Percentiles rank a stretch among this genome's conserved stretches.
Evolutionary conservation across 164 flowering plant species (phyloP).

Genomic region (Amborella trichopoda): DNA sequence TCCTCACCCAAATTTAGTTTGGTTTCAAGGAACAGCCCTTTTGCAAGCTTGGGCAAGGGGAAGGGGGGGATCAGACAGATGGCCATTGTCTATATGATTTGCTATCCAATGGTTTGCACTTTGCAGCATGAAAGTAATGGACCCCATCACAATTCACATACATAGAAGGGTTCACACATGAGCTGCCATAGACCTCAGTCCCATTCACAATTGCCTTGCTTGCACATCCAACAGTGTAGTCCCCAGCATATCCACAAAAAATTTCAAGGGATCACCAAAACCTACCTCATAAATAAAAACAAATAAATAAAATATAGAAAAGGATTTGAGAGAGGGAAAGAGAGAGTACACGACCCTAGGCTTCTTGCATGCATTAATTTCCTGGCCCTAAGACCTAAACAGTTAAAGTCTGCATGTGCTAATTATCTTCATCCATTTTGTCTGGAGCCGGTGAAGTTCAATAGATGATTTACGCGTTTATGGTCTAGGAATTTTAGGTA

Average conservation of each 20-base stretch:
- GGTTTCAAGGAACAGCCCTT: no score
- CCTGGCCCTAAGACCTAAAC: no score
- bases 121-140: conserved; percentile 60
- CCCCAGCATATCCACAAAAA: conserved; percentile 27
- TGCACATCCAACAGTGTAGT: conserved; percentile 32
- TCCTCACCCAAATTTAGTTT: no score
- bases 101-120: conserved; percentile 40
- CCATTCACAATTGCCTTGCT: conserved; percentile 31
- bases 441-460: no score
- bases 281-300: conserved; percentile 26
- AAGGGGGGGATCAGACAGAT: conserved; percentile 30
- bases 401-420: no score
- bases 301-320: no score
- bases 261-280: conserved; percentile 43
- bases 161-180: conserved; percentile 35
- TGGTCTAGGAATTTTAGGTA: no score
- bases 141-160: conserved; percentile 69
- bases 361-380: no score
- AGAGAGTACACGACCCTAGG: no score
- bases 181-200: conserved; percentile 32
- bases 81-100: conserved; percentile 25
- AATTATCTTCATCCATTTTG: no score
- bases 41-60: conserved; percentile 16
- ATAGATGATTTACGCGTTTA: no score
- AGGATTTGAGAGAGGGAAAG: no score